Conservation (phyloP, 108 stramenopile genomes). For the Fragilaria crotonensis region DNA sequence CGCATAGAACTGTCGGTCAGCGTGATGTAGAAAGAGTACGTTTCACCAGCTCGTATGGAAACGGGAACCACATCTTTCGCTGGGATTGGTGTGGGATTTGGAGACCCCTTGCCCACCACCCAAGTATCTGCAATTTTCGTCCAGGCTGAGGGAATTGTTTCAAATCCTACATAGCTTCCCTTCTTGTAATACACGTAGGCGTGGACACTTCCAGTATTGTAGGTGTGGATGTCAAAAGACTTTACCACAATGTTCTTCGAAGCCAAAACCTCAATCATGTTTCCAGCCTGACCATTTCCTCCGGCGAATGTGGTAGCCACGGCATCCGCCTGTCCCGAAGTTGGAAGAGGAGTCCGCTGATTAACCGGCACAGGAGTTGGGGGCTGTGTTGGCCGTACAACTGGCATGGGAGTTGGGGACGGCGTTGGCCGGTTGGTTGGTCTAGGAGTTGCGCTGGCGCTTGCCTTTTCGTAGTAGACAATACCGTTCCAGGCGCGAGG, state of each 20-base stretch:
- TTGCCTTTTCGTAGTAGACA: background rate
- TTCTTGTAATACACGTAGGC: background rate
- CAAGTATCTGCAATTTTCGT: background rate
- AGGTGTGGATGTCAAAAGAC: background rate
- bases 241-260: background rate
- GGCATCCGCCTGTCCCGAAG: background rate
- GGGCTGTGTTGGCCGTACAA: background rate
- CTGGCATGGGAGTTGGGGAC: background rate
- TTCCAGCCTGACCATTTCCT: constrained; percentile 1
- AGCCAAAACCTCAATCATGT: background rate
- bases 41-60: background rate
- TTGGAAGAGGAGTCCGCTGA: background rate
- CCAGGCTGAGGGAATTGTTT: background rate
- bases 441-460: background rate
- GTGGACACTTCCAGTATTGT: background rate
- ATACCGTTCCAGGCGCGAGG: constrained; percentile 3
- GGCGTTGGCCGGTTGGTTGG: background rate
- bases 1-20: background rate
- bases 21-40: background rate
- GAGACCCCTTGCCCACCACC: background rate
- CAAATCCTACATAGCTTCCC: background rate
- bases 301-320: background rate
- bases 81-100: background rate
- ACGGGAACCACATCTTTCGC: background rate
- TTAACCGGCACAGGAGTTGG: background rate